A percentile compares a stretch with the other conserved stretches of the same genome.
These are phyloP conservation scores for Hypoxylon lenormandii DNA, from an alignment of 495 filamentous ascomycete genomes.

Conservation along the genomic window DNA sequence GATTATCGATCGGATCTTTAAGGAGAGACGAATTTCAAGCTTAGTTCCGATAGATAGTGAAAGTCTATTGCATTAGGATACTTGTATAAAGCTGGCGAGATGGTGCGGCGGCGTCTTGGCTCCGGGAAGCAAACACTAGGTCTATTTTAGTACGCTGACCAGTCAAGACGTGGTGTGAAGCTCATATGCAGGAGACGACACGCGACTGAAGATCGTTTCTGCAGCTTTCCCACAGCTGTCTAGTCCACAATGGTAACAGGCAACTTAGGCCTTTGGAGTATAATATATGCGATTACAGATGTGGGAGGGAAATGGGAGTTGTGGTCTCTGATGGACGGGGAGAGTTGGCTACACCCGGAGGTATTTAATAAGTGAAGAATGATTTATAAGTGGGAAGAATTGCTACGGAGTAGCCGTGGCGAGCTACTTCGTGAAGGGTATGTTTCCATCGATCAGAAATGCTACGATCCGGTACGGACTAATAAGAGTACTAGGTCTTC, in stretches of 20 bases:
- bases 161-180: slow-evolving; percentile 7
- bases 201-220: slow-evolving; percentile 13
- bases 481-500: neutral
- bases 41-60: slow-evolving; percentile 24
- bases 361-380: slow-evolving; percentile 35
- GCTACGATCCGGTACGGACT: slow-evolving; percentile 30
- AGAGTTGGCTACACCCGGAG: slow-evolving; percentile 16
- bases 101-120: slow-evolving; percentile 30
- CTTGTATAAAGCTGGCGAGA: slow-evolving; percentile 5
- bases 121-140: slow-evolving; percentile 9
- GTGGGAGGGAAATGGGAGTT: slow-evolving; percentile 2
- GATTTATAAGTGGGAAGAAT: slow-evolving; percentile 16
- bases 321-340: slow-evolving; percentile 5
- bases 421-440: slow-evolving; percentile 32
- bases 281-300: slow-evolving; percentile 11
- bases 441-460: slow-evolving; percentile 39
- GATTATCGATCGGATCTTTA: slow-evolving; percentile 11
- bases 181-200: slow-evolving; percentile 16
- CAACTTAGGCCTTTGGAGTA: neutral
- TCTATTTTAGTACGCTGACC: slow-evolving; percentile 18
- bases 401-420: slow-evolving; percentile 37
- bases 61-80: slow-evolving; percentile 32
- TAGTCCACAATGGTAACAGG: slow-evolving; percentile 4
- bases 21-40: slow-evolving; percentile 13
- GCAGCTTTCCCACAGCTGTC: slow-evolving; percentile 7